Evolutionary conservation across 2,329 filamentous ascomycete species (phyloP), one percentile per base, ranked within the genome.

Genomic region (Saccharata proteae): DNA sequence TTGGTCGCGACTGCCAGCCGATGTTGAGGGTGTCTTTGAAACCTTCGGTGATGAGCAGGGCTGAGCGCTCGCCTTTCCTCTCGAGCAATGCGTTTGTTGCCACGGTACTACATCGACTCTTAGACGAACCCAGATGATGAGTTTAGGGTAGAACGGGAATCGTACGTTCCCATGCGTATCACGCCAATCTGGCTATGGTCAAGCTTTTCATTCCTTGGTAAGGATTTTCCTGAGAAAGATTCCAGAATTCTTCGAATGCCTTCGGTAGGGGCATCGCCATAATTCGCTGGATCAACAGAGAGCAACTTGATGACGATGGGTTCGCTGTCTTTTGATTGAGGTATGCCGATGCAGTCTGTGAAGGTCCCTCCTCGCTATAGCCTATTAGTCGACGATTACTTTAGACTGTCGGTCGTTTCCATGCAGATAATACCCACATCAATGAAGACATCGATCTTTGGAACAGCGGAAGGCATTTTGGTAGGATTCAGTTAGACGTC

Each of bases 311-410:
- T 35, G 11, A 52, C 31, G 13, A 51, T 44, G 25, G n/a, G n/a
- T n/a, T n/a, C n/a, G n/a, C n/a, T 51, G 45, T 16, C 40, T 35
- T 19, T 43, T 29, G n/a, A 39, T 40, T 16, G 38, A 30, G 22
- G 45, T 18, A 42, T 42, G 12, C 39, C 40, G 0, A 44, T 16
- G 24, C 41, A 44, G 31, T 50, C 48, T 16, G 45, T 49, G 29
- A 52, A 52, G 5, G 48, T 51, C 9, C 48, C 48, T 10, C 48
- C 47, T 3, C 48, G 41, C 26, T 49, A n/a, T n/a, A n/a, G n/a
- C n/a, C n/a, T n/a, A n/a, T n/a, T n/a, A n/a, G n/a, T 40, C n/a
- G 23, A 19, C 5, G 21, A 25, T 12, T 20, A 20, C 24, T 31
- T 34, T 16, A 17, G 15, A n/a, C 20, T 22, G 20, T 22, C 20